Conservation (phyloP, 257 asterid genomes). For the Solanum arcanum region DNA sequence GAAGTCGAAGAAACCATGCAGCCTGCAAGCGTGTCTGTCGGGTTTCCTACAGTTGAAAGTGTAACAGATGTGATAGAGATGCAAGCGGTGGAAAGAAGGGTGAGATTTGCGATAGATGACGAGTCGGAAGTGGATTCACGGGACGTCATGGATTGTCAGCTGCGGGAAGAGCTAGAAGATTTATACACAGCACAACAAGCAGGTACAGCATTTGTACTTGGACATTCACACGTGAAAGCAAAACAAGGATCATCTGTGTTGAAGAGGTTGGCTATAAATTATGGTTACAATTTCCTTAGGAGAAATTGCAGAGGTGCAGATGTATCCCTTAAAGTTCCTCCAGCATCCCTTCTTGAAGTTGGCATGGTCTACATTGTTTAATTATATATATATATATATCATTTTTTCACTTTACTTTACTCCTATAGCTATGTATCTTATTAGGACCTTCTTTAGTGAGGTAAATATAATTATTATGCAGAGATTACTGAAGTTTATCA, state of each 20-base stretch:
- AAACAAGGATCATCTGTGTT: constrained; percentile 76
- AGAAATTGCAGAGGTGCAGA: constrained; percentile 89
- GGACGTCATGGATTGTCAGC: constrained; percentile 22
- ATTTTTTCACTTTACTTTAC: not conserved
- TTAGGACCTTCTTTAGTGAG: not conserved
- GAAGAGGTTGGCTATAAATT: constrained; percentile 65
- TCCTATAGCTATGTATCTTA: not conserved
- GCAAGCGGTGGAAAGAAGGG: constrained; percentile 40
- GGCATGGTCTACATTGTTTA: constrained; percentile 88
- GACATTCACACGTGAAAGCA: constrained; percentile 82
- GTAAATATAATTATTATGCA: not conserved
- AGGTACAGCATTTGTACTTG: constrained; percentile 75
- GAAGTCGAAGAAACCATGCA: constrained; percentile 46
- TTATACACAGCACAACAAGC: constrained; percentile 67
- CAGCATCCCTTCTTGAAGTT: constrained; percentile 91
- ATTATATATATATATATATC: not conserved
- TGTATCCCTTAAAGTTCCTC: constrained; percentile 86
- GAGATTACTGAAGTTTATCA: not conserved
- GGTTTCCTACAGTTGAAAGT: constrained; percentile 37
- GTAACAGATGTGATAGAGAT: constrained; percentile 31
- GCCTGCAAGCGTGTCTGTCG: constrained; percentile 62
- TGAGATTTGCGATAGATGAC: constrained; percentile 37
- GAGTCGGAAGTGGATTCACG: constrained; percentile 21
- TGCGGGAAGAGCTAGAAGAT: constrained; percentile 65
- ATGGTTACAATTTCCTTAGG: constrained; percentile 68